These are phyloP conservation scores for Thelephora ganbajun DNA, from an alignment of 768 basidiomycete genomes.

Conservation along the genomic window DNA sequence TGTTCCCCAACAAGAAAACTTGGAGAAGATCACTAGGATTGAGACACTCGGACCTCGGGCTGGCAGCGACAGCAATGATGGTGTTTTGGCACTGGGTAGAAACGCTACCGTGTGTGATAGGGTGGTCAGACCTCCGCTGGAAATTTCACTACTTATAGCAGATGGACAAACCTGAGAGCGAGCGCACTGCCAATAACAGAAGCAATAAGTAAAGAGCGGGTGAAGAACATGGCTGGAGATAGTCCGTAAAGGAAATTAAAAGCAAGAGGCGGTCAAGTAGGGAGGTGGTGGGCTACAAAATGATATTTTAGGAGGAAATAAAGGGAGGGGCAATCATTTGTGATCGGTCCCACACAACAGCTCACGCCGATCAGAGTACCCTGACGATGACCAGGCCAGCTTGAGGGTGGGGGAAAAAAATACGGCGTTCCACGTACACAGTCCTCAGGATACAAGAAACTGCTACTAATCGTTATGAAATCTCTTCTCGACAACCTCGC, in stretches of 20 bases:
- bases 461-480: slow-evolving; percentile 26
- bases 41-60: slow-evolving; percentile 35
- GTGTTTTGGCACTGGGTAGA: slow-evolving; percentile 36
- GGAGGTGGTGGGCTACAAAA: too few relatives aligned
- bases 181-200: not conserved
- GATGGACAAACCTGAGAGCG: not conserved
- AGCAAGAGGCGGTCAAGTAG: too few relatives aligned
- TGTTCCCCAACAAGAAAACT: slow-evolving; percentile 19
- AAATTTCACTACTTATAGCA: not conserved
- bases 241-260: not conserved
- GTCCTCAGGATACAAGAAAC: too few relatives aligned
- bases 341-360: too few relatives aligned
- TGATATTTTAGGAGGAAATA: too few relatives aligned
- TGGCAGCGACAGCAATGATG: slow-evolving; percentile 27
- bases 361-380: too few relatives aligned
- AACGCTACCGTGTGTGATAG: slow-evolving; percentile 15
- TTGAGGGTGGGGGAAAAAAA: too few relatives aligned
- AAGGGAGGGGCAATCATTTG: too few relatives aligned
- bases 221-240: not conserved
- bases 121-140: not conserved
- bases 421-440: too few relatives aligned
- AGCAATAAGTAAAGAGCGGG: not conserved
- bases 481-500: slow-evolving; percentile 51
- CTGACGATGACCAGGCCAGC: too few relatives aligned
- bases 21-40: slow-evolving; percentile 30